Base-by-base conservation (phyloP, 257 asterid genomes). In the Eustoma russellianum region DNA sequence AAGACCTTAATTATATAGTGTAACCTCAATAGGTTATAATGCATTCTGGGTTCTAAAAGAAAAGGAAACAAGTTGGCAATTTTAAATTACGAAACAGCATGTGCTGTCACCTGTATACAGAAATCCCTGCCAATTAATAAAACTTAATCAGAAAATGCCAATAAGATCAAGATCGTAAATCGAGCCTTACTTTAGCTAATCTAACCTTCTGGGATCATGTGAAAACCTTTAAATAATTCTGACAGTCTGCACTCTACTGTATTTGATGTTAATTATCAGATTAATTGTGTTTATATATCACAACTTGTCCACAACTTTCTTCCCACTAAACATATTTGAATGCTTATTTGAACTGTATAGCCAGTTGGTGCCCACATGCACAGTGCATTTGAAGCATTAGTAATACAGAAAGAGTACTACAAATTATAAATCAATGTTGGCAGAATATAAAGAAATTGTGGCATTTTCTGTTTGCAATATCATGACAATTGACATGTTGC, bases 121-220 rank as follows among this genome's bases (percentile, higher is more conserved):
- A 53, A 44, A 53, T 11, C 46, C n/a, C 13, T 41, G n/a, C 3
- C 17, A 5, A 35, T n/a, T 13, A 17, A 17, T 17, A 13, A 14
- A 50, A 62, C 17, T 41, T 7, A 24, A 11, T 13, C 49, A 46
- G 51, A 50, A 60, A 60, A 33, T 52, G 44, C 17, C 55, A 57
- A 54, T 60, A 62, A 45, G 62, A 71, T 71, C 70, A 62, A 58
- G 57, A 62, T 71, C 62, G 73, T 66, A 53, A 66, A 66, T 44
- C 72, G 70, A 30, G 66, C 71, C 52, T 19, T 60, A 48, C n/a
- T 46, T 16, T 49, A 35, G 33, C 46, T 64, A 49, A 41, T 60
- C 57, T 68, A 24, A 24, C 3, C 30, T 24, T 49, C 60, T 66
- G 77, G 77, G 73, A 71, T 71, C 73, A 71, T 66, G 73, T 49